Evolutionary conservation across 139 green algal species (phyloP), one percentile per base, ranked within the genome.

Genomic region (Chlamydomonas urium): DNA sequence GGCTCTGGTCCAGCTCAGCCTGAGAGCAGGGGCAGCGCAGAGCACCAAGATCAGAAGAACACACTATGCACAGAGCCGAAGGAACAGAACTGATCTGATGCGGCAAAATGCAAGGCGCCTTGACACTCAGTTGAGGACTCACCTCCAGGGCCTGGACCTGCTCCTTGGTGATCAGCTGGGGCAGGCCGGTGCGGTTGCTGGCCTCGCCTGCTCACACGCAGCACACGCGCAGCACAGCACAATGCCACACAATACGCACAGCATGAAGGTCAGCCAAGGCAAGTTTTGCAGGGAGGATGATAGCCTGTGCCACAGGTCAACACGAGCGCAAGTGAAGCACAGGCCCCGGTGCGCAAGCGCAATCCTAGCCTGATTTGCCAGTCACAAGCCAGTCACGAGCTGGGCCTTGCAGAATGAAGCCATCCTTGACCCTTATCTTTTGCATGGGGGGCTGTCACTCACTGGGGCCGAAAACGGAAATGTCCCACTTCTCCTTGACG

Each of bases 1-100:
- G 77, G 21, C 92, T 86, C 42, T 79, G 77, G 69, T 94, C 87
- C 62, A 97, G 86, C 79, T 92, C 83, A 24, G 83, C 80, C 90
- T 96, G 74, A 23, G 53, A 63, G 8, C 42, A 50, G 10, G 42
- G 10, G 42, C n/a, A n/a, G n/a, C 17, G 50, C n/a, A 35, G 17
- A 28, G 56, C 31, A 66, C 5, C 17, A 33, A 3, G 21, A 69
- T 60, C n/a, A n/a, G 6, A 21, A 32, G 50, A 21, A 33, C 21
- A 60, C 4, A 21, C 50, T 60, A n/a, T 60, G 48, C 14, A n/a
- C 29, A n/a, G n/a, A n/a, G n/a, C n/a, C n/a, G n/a, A 10, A 37
- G 57, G 57, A n/a, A 37, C 36, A 28, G 23, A 24, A 32, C 35
- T 48, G 3, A n/a, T 2, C 37, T 5, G 24, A 56, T 35, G 36